These are phyloP conservation scores for Nannochloropsis salina DNA, from an alignment of 108 stramenopile genomes.

Conservation along the genomic window DNA sequence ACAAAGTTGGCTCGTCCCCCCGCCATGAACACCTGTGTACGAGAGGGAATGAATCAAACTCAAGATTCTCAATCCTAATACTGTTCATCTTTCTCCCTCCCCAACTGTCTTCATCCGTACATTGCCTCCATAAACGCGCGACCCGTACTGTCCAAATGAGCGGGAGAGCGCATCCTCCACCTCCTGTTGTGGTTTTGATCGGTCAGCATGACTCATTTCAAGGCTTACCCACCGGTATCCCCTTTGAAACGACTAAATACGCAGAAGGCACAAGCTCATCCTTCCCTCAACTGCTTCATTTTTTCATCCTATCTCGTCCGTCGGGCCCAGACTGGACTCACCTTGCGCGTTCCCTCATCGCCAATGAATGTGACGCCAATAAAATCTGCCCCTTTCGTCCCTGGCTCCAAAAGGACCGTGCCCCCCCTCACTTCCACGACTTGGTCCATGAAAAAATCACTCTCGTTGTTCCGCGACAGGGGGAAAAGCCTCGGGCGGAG, in stretches of 20 bases:
- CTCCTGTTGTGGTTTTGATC: neutral
- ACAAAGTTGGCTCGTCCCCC: neutral
- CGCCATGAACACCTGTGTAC: neutral
- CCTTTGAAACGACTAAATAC: too few species aligned
- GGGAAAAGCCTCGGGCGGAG: neutral
- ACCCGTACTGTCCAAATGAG: neutral
- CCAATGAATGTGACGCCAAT: neutral
- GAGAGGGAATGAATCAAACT: neutral
- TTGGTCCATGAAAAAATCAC: neutral
- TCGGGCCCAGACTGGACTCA: too few species aligned
- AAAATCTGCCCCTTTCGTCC: neutral
- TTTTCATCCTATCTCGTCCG: too few species aligned
- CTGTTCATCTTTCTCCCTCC: neutral
- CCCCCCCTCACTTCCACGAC: neutral
- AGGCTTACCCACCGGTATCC: too few species aligned
- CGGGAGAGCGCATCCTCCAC: neutral
- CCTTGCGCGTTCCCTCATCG: neutral
- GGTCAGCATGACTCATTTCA: too few species aligned
- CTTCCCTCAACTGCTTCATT: too few species aligned
- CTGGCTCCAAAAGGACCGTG: neutral
- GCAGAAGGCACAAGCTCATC: too few species aligned
- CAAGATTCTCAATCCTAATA: neutral
- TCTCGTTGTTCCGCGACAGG: neutral
- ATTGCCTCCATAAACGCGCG: neutral
- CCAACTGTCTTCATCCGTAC: neutral